These are phyloP conservation scores for Linnemannia hyalina DNA, from an alignment of 192 early-diverging fungal genomes.

Conservation along the genomic window DNA sequence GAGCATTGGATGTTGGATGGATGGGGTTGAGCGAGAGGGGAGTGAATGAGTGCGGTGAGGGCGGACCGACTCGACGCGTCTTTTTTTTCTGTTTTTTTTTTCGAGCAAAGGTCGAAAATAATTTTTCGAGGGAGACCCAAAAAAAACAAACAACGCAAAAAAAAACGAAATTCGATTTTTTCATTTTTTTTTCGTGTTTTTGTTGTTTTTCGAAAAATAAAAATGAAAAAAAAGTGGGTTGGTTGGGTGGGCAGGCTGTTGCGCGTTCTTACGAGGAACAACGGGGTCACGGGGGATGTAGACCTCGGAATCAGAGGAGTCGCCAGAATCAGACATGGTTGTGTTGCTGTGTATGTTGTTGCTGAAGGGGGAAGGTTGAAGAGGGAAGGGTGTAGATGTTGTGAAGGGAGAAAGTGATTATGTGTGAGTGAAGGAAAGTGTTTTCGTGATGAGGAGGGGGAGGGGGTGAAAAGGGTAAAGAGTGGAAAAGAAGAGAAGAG, in stretches of 20 bases:
- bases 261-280: conserved; percentile 42
- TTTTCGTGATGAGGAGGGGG: not conserved
- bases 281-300: conserved; percentile 57
- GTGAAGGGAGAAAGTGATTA: not conserved
- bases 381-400: not conserved
- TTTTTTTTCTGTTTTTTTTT: not conserved
- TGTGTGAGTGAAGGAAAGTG: not conserved
- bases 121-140: not conserved
- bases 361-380: not conserved
- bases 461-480: not conserved
- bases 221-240: not conserved
- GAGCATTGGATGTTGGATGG: conserved; percentile 7
- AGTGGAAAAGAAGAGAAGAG: conserved; percentile 4
- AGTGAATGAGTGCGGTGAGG: not conserved
- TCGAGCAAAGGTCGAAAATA: not conserved
- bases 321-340: conserved; percentile 51
- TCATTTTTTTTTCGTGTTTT: conserved; percentile 17
- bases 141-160: not conserved
- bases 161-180: not conserved
- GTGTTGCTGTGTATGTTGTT: not conserved
- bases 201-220: not conserved
- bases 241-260: not conserved
- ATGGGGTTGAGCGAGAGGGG: not conserved
- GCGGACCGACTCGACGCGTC: not conserved
- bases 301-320: conserved; percentile 55